Evolutionary conservation across 306 rosid species (phyloP), one percentile per base, ranked within the genome.

Genomic region (Geum urbanum): DNA sequence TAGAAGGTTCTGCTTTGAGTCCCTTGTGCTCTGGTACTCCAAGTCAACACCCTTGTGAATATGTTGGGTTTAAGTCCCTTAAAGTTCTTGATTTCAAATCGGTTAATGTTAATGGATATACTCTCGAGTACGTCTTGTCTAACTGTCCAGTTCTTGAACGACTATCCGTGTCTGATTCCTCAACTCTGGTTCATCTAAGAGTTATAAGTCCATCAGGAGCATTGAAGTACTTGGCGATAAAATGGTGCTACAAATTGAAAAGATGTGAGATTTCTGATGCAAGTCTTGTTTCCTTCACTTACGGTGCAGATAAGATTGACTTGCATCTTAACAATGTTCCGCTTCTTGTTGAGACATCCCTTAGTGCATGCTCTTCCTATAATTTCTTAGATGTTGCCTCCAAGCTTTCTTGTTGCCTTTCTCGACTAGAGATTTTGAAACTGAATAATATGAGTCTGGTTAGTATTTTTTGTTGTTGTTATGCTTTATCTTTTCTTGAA

Each of bases 291-390:
- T 53, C 72, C 2, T 20, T 69, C 7, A 19, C 2, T 52, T 51
- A 18, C 41, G 63, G 2, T 10, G 39, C 41, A 20, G 0, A 11
- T 13, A 14, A 53, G 19, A 20, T 8, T 5, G 10, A 12, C 20
- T 69, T 69, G 63, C 12, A 37, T 32, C 7, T 52, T 5, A 18
- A 13, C 16, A 69, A 69, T 53, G 63, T 69, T 3, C 63, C 73
- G 13, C 18, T 1, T 13, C 72, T 69, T 53, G 63, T 69, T 18
- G 63, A 69, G 63, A 63, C 54, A 8, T 53, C 63, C 63, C 13
- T 52, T 37, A 8, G 10, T 6, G 54, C 27, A 0, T 24, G 27
- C 27, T 24, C 27, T 24, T 24, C 27, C 27, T 24, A 24, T 24
- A 24, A 24, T 24, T 24, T 24, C 27, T 24, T 24, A 24, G 48